Conservation (phyloP, 257 asterid species). For the Plantago elongata region DNA sequence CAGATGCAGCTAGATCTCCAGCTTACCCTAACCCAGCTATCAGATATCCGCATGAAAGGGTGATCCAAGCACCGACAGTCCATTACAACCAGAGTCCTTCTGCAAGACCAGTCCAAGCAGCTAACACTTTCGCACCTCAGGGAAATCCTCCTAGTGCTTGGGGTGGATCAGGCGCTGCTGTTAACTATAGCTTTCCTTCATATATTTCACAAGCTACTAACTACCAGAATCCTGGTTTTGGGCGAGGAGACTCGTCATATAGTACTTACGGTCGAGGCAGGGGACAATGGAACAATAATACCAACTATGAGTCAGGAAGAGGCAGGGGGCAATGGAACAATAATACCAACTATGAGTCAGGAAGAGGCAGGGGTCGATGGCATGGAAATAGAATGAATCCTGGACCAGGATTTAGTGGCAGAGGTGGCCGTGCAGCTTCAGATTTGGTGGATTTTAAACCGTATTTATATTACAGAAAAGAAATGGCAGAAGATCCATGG, state of each 20-base stretch:
- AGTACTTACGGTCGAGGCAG: conserved; percentile 37
- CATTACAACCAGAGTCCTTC: conserved; percentile 26
- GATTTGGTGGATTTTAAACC: not conserved
- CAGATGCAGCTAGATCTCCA: conserved; percentile 24
- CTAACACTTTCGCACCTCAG: conserved; percentile 27
- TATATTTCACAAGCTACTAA: conserved; percentile 33
- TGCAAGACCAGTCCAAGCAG: conserved; percentile 26
- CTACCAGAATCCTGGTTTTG: conserved; percentile 23
- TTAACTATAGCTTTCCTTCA: conserved; percentile 25
- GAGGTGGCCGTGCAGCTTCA: conserved; percentile 16
- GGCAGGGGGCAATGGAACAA: conserved; percentile 39
- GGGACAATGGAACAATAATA: conserved; percentile 31
- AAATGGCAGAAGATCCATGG: conserved; percentile 92
- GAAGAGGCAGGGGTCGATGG: conserved; percentile 43
- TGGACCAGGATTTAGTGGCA: conserved; percentile 39
- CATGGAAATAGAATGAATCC: conserved; percentile 23
- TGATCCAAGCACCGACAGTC: conserved; percentile 33
- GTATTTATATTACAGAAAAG: conserved; percentile 44
- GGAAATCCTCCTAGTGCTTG: conserved; percentile 30
- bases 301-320: conserved; percentile 36
- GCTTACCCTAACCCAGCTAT: conserved; percentile 34
- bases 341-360: conserved; percentile 29
- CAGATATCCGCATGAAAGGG: conserved; percentile 32
- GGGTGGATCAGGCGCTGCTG: conserved; percentile 33
- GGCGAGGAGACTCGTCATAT: conserved; percentile 27